These are phyloP conservation scores for Wallemia hederae DNA, from an alignment of 1,284 basidiomycete species.

Conservation along the genomic window DNA sequence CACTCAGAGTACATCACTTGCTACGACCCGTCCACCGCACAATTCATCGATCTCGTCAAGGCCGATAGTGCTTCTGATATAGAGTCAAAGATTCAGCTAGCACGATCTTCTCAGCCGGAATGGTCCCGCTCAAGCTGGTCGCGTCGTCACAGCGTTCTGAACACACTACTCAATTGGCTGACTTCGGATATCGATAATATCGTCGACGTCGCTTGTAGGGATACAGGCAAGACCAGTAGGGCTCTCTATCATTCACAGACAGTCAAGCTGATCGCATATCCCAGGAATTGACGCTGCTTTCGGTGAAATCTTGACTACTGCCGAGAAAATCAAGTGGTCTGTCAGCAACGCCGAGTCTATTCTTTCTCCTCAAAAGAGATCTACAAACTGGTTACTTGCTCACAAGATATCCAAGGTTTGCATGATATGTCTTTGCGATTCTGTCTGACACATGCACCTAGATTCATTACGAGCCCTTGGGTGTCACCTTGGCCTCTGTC, in stretches of 20 bases:
- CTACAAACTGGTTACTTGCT: slow-evolving; percentile 41
- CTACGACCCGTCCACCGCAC: slow-evolving; percentile 59
- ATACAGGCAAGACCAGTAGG: slow-evolving; percentile 77
- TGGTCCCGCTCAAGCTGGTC: neutral
- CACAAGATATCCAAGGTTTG: slow-evolving; percentile 38
- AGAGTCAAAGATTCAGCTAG: neutral
- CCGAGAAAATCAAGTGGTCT: slow-evolving; percentile 65
- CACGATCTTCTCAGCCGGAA: neutral
- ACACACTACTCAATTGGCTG: slow-evolving; percentile 67
- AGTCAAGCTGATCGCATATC: neutral
- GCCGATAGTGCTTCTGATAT: neutral
- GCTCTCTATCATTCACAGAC: neutral
- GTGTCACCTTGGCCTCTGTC: slow-evolving; percentile 69
- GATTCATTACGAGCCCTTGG: slow-evolving; percentile 74
- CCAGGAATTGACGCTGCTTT: slow-evolving; percentile 62
- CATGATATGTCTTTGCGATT: neutral
- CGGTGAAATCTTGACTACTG: slow-evolving; percentile 63
- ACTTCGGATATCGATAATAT: slow-evolving; percentile 59
- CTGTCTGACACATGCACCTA: slow-evolving; percentile 17
- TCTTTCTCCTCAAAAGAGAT: slow-evolving; percentile 36
- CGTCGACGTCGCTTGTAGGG: slow-evolving; percentile 64
- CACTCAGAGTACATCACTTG: slow-evolving; percentile 37
- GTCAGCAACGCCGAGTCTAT: slow-evolving; percentile 47
- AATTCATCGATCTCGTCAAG: neutral
- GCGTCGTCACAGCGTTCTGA: slow-evolving; percentile 26